Base-by-base conservation (phyloP, 2,329 filamentous ascomycete genomes). In the Exophiala lecanii-corni region DNA sequence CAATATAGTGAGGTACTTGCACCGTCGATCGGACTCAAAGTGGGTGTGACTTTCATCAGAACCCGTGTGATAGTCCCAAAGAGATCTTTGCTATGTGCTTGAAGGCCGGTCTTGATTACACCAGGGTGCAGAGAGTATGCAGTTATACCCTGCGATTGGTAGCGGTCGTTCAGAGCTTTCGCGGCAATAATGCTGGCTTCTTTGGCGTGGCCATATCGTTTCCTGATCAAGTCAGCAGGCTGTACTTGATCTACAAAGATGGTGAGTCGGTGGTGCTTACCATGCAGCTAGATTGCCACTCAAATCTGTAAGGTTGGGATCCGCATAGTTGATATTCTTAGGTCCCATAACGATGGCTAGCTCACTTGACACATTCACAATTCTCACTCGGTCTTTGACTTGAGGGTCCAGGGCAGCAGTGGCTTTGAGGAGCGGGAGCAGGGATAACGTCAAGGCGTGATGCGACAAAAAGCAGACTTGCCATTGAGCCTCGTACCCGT, bases 391-490 rank as follows among this genome's bases (percentile, higher is more conserved):
- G 15, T 15, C 33, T 20, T 19, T 48, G 17, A 41, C 39, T 18
- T 19, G 15, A 34, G 35, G 26, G 18, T 32, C 19, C 1, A 36
- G 34, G 2, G 55, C 49, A 9, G 64, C 55, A 2, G 66, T 68
- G 12, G 30, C 38, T 16, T 55, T 53, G 39, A 69, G 51, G 9
- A 65, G 48, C 2, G 66, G 64, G 4, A 69, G 57, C 2, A 69
- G 58, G 36, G 61, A 58, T 18, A 58, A 46, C 4, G 66, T 69
- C 4, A 70, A 48, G 10, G 67, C 51, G 64, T 64, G 69, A 55
- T 71, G 68, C 6, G 64, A 55, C 15, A 71, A 58, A 52, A 70
- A 68, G 46, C 70, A 71, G 25, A 65, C 68, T 57, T 69, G 59
- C 56, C 57, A 67, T 48, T 70, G 64, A 38, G 52, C 59, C 54